phyloP scores from a whole-genome alignment of 176 grass and related monocot species.

The Avena atlantica region DNA sequence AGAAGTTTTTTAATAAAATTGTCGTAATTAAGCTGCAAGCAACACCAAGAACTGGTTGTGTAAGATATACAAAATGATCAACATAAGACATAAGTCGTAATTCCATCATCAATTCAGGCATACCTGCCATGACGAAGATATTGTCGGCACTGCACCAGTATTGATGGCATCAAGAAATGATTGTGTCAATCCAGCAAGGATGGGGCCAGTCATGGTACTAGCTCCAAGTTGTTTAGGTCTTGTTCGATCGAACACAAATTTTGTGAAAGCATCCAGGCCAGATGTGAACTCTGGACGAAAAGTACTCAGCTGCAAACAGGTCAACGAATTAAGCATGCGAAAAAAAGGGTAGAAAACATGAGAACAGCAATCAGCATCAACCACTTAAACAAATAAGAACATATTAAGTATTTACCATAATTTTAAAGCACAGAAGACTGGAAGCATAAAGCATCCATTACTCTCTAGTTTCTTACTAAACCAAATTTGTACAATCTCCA shows the following conservation, averaged over 20 bases:
- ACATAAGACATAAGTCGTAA: background rate
- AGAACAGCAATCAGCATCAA: conserved; percentile 16
- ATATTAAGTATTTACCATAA: background rate
- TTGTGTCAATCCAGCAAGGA: conserved; percentile 92
- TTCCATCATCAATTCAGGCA: background rate
- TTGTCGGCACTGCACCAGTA: conserved; percentile 84
- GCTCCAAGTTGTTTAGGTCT: conserved; percentile 93
- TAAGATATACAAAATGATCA: background rate
- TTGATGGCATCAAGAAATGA: conserved; percentile 99
- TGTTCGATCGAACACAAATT: conserved; percentile 93
- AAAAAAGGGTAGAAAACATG: background rate
- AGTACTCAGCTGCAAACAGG: conserved; percentile 70
- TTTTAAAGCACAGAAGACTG: background rate
- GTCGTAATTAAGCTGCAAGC: conserved; percentile 9
- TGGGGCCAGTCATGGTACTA: conserved; percentile 92
- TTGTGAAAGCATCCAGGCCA: conserved; percentile 86
- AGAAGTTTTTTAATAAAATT: conserved; percentile 4
- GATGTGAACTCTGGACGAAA: conserved; percentile 86
- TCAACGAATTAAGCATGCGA: conserved; percentile 34
- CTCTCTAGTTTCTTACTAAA: background rate
- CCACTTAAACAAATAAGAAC: background rate
- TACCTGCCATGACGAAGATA: conserved; percentile 98
- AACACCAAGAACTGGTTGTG: background rate
- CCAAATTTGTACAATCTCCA: conserved; percentile 25
- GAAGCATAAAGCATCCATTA: conserved; percentile 3